Conservation (phyloP, 116 monocot genomes). For the Posidonia oceanica region DNA sequence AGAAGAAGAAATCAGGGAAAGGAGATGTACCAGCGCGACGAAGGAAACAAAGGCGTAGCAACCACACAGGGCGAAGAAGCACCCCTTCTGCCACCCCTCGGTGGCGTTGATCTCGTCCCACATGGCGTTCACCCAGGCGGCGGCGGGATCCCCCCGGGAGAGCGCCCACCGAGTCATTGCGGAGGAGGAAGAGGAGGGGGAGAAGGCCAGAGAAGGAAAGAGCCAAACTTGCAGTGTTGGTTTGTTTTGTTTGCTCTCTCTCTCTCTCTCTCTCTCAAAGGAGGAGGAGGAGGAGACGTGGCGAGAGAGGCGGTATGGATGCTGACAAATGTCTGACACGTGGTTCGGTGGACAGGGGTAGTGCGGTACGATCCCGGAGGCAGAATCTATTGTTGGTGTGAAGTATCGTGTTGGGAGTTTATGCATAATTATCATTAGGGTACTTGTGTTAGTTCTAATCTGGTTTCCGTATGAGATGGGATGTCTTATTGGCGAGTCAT, state of each 20-base stretch:
- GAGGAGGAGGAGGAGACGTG: background rate
- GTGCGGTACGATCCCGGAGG: too few species aligned
- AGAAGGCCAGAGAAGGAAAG: background rate
- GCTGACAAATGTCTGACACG: background rate
- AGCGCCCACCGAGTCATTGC: background rate
- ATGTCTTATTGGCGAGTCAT: too few species aligned
- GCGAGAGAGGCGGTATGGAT: background rate
- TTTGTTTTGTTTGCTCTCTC: background rate
- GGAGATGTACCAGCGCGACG: slow-evolving; percentile 39
- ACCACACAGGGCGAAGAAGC: slow-evolving; percentile 50
- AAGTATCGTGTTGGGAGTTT: too few species aligned
- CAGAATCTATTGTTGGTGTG: too few species aligned
- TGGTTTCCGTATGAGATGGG: too few species aligned
- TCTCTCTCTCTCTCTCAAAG: background rate
- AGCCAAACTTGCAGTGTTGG: background rate
- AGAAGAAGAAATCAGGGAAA: too few species aligned
- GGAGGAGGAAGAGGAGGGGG: background rate
- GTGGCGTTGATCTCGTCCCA: slow-evolving; percentile 56
- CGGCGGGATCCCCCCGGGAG: too few species aligned
- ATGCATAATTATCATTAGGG: too few species aligned
- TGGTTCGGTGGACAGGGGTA: background rate
- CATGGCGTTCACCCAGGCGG: slow-evolving; percentile 9
- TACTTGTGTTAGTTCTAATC: too few species aligned
- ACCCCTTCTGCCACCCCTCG: slow-evolving; percentile 38
- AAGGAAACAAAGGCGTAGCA: slow-evolving; percentile 51